Base-by-base conservation (phyloP, 805 yeast species). In the Starmerella ratchasimensis region DNA sequence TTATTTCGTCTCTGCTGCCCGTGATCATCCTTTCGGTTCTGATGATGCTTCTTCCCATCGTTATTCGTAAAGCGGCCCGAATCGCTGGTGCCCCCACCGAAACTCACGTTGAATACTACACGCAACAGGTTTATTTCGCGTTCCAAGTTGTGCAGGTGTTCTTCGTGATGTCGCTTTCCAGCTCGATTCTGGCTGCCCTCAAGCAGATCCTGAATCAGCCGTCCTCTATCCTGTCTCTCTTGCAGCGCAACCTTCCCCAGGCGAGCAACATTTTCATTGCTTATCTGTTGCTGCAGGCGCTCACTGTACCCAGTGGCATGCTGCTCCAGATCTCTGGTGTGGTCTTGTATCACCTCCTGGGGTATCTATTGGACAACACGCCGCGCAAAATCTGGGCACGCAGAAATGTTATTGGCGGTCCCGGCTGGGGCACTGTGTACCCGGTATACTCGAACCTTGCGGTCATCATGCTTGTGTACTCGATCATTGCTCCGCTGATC, bases 351-450 rank as follows among this genome's bases (percentile, higher is more conserved):
- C 75, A 79, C 54, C 62, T 78, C 26, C 63, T 86, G 42, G 81
- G 90, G 22, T 64, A 63, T 46, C 42, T 83, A 17, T 67, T 90
- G 43, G 94, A 84, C 57, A 68, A 70, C 37, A 83, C 97, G 5
- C 97, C 97, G 44, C 75, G 97, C 62, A 76, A 82, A 60, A 80
- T 78, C 63, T 88, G 95, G 95, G 71, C 58, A 43, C 74, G 94
- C 53, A 71, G 60, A 55, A 72, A 72, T 55, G 67, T 64, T 1
- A 63, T 88, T 49, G 68, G 74, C 10, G 65, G 69, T 29, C 80
- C 86, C 31, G 68, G 72, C 18, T 84, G 86, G 80, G 93, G 96
- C 34, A 74, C 80, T 14, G 63, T 72, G 11, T 88, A 80, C 60
- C 95, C 96, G 6, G 64, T 68, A 9, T 76, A 76, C 57, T 79